phyloP scores from a whole-genome alignment of 257 asterid genomes.

The Solanum rostratum region DNA sequence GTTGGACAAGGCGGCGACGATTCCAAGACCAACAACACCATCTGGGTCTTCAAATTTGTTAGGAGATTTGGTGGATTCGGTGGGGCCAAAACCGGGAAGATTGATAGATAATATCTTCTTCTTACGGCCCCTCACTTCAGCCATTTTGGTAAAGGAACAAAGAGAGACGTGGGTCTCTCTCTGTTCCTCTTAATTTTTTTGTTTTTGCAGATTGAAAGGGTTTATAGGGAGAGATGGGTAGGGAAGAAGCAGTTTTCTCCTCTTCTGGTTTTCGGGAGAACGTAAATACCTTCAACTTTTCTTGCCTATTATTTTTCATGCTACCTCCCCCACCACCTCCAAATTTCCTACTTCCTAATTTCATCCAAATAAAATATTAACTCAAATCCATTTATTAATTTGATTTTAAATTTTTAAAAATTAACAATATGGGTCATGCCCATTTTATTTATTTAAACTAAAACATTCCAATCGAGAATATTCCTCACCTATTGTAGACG shows the following conservation, averaged over 20 bases:
- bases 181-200: background rate
- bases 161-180: background rate
- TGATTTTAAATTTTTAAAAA: no score
- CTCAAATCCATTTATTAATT: no score
- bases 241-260: background rate
- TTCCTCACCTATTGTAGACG: no score
- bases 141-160: slow-evolving; percentile 2
- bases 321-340: background rate
- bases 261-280: background rate
- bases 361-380: no score
- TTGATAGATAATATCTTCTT: slow-evolving; percentile 23
- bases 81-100: slow-evolving; percentile 32
- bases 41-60: slow-evolving; percentile 38
- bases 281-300: background rate
- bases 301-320: background rate
- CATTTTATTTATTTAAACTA: no score
- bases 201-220: background rate
- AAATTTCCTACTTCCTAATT: no score
- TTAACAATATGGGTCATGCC: no score
- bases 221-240: background rate
- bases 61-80: slow-evolving; percentile 24
- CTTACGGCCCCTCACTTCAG: slow-evolving; percentile 22
- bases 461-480: no score
- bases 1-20: slow-evolving; percentile 25
- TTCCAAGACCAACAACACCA: slow-evolving; percentile 79